These are phyloP conservation scores for Solanum arcanum DNA, from an alignment of 257 asterid species.

Conservation along the genomic window DNA sequence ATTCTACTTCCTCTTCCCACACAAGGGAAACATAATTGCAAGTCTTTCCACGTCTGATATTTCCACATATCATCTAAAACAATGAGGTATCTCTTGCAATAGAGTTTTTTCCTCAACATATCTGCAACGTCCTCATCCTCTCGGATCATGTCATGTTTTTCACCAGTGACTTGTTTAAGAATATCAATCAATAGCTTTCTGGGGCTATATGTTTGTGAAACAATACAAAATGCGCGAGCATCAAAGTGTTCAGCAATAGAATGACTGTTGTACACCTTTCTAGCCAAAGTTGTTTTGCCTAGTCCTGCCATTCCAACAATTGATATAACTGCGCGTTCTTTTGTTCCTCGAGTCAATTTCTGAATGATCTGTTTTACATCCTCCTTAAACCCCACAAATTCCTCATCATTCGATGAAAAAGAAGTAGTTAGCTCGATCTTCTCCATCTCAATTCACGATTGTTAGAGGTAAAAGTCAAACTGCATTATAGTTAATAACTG, in stretches of 20 bases:
- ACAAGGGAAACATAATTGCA: neutral
- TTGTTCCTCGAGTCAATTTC: neutral
- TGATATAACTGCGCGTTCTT: neutral
- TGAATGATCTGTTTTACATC: neutral
- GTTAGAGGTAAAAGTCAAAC: neutral
- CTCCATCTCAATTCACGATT: neutral
- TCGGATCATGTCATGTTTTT: neutral
- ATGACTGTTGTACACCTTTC: neutral
- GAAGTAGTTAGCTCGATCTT: neutral
- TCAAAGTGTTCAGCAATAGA: neutral
- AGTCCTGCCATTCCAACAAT: slow-evolving; percentile 3
- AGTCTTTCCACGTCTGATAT: neutral
- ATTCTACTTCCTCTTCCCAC: neutral
- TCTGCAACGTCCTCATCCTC: neutral
- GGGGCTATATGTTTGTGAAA: neutral
- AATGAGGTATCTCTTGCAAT: neutral
- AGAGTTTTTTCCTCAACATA: neutral
- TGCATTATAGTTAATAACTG: neutral
- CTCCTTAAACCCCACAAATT: neutral
- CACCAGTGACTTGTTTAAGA: neutral
- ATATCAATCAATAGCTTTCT: neutral
- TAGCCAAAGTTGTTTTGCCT: neutral
- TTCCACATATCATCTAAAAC: neutral
- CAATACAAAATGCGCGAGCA: neutral
- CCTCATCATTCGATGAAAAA: neutral